These are phyloP conservation scores for Mortierella antarctica DNA, from an alignment of 192 early-diverging fungal genomes.

Conservation along the genomic window DNA sequence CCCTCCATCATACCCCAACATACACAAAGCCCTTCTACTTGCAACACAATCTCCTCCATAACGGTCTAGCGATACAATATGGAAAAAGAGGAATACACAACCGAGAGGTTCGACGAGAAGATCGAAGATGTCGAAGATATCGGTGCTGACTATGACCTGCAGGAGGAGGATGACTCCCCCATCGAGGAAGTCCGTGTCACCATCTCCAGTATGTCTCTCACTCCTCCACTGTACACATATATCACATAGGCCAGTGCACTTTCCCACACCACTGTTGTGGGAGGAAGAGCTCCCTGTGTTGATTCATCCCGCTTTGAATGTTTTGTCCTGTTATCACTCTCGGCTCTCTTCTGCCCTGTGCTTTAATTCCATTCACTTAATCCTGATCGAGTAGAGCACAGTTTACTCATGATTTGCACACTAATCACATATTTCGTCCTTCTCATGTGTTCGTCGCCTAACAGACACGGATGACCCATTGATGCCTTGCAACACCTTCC, in stretches of 20 bases:
- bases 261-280: neutral
- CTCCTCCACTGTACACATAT: neutral
- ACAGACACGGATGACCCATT: slow-evolving; percentile 61
- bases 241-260: neutral
- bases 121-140: slow-evolving; percentile 30
- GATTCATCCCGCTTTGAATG: neutral
- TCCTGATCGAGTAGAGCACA: too few relatives aligned
- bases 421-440: neutral
- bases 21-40: neutral
- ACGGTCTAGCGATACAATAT: slow-evolving; percentile 6
- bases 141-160: slow-evolving; percentile 25
- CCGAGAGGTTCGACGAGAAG: slow-evolving; percentile 29
- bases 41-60: neutral
- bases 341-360: neutral
- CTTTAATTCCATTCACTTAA: neutral
- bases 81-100: slow-evolving; percentile 31
- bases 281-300: neutral
- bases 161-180: slow-evolving; percentile 56
- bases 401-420: neutral
- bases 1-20: neutral
- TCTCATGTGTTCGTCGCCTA: neutral
- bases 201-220: slow-evolving; percentile 50
- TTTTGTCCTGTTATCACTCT: neutral
- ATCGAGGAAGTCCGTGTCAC: slow-evolving; percentile 61
- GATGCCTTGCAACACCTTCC: slow-evolving; percentile 64